Percentiles rank a stretch among this genome's conserved stretches.
phyloP scores from a whole-genome alignment of 257 asterid species.

The Rehmannia glutinosa region DNA sequence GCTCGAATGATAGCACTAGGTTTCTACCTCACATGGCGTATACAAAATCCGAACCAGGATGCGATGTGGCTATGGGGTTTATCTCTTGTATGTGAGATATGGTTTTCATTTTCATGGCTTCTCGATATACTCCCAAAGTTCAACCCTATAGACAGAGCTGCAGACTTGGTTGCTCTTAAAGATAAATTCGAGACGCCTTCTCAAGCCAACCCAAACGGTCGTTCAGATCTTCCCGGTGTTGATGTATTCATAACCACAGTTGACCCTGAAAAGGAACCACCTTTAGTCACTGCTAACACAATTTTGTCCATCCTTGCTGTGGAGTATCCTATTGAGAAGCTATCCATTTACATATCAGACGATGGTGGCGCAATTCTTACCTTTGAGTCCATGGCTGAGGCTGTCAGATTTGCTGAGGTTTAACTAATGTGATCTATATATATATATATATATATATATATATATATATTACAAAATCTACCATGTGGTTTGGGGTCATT shows the following conservation, averaged over 20 bases:
- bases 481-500: too few relatives aligned
- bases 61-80: conserved; percentile 74
- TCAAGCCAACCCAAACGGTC: conserved; percentile 51
- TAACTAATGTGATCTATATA: too few relatives aligned
- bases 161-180: conserved; percentile 52
- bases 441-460: too few relatives aligned
- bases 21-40: conserved; percentile 54
- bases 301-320: conserved; percentile 61
- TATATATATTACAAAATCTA: too few relatives aligned
- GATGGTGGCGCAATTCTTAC: conserved; percentile 76
- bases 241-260: conserved; percentile 77
- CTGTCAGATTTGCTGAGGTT: conserved; percentile 65
- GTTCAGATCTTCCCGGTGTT: conserved; percentile 74
- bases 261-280: conserved; percentile 80
- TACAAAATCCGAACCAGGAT: conserved; percentile 46
- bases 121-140: conserved; percentile 73
- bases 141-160: conserved; percentile 64
- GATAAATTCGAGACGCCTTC: conserved; percentile 60
- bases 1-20: conserved; percentile 40
- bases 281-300: conserved; percentile 73
- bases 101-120: conserved; percentile 83
- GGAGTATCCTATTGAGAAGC: conserved; percentile 72
- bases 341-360: conserved; percentile 59
- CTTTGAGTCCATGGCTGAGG: too few relatives aligned
- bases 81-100: conserved; percentile 61